Base-by-base conservation (phyloP, 2,329 filamentous ascomycete genomes). In the Fusarium pseudograminearum region DNA sequence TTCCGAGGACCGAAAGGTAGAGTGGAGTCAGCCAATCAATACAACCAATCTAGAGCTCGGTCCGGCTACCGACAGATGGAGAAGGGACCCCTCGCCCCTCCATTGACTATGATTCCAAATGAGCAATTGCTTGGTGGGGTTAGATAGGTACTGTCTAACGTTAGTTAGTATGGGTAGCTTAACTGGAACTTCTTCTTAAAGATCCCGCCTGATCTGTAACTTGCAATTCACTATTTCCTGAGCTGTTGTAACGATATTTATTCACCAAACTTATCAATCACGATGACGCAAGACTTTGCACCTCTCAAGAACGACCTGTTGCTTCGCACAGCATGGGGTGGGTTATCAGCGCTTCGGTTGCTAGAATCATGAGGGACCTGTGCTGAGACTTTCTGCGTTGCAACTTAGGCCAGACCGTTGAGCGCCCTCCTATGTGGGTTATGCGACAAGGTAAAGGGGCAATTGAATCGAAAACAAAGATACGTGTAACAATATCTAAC, bases 381-480 rank as follows among this genome's bases (percentile, higher is more conserved):
- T 67, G 65, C 73, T 75, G 58, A 74, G 63, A 65, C 48, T 65
- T 69, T 59, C 33, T 53, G 59, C 56, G 57, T 57, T 63, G 59
- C 61, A 55, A 61, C 61, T 62, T 67, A 97, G 94, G 95, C 79
- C 87, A 98, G 82, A 90, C 90, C 79, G 93, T 98, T 72, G 94
- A 98, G 82, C 90, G 96, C 70, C 92, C 96, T 66, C 96, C 96
- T 61, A 93, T 97, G 85, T 99, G 96, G 96, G 94, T 99, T 79
- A 99, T 99, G 96, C 92, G 96, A 82, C 96, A 99, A 89, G 94
- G 94, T 95, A 85, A 80, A 80, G 36, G 57, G 26, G n/a, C 40
- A 66, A 12, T 34, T 18, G 4, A 4, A 20, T 46, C 44, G 20
- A 38, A 65, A 58, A 44, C 45, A 28, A 58, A 65, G n/a, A 34